Percentiles rank a stretch among this genome's conserved stretches.
Conservation (phyloP, 2,329 filamentous ascomycete genomes). For the Fusarium sp. region DNA sequence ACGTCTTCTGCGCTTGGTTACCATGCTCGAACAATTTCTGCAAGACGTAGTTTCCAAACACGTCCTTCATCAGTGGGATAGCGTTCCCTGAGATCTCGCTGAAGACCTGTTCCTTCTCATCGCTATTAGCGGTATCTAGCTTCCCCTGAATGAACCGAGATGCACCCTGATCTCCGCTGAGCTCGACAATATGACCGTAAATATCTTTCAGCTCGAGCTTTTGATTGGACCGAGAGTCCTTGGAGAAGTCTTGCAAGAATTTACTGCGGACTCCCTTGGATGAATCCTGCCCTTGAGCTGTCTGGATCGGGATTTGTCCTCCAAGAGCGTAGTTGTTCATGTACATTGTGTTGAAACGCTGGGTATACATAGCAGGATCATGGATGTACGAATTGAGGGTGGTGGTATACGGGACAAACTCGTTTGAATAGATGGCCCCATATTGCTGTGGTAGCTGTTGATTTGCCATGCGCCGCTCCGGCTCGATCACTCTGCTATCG, state of each 20-base stretch:
- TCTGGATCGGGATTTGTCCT: slow-evolving; percentile 51
- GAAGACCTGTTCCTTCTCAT: slow-evolving; percentile 94
- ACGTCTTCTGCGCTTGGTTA: slow-evolving; percentile 92
- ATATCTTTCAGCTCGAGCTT: slow-evolving; percentile 92
- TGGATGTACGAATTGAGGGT: slow-evolving; percentile 56
- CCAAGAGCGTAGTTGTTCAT: slow-evolving; percentile 51
- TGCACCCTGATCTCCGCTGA: slow-evolving; percentile 94
- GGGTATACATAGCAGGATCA: slow-evolving; percentile 57
- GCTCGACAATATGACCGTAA: slow-evolving; percentile 89
- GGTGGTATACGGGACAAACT: slow-evolving; percentile 49
- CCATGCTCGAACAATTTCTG: slow-evolving; percentile 98
- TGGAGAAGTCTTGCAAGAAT: slow-evolving; percentile 85
- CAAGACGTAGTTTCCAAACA: slow-evolving; percentile 98
- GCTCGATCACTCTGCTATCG: slow-evolving; percentile 56
- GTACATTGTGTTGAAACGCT: slow-evolving; percentile 53
- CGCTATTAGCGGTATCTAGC: slow-evolving; percentile 91
- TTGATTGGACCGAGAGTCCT: slow-evolving; percentile 78
- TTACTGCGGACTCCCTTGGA: slow-evolving; percentile 77
- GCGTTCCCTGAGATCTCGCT: slow-evolving; percentile 87
- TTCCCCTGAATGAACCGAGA: slow-evolving; percentile 97
- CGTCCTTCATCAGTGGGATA: slow-evolving; percentile 92
- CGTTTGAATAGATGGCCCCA: slow-evolving; percentile 52
- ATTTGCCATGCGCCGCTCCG: slow-evolving; percentile 56
- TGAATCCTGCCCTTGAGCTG: slow-evolving; percentile 70
- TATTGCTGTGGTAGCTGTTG: slow-evolving; percentile 52